phyloP scores from a whole-genome alignment of 2,329 filamentous ascomycete species.

The Lojkania enalia region DNA sequence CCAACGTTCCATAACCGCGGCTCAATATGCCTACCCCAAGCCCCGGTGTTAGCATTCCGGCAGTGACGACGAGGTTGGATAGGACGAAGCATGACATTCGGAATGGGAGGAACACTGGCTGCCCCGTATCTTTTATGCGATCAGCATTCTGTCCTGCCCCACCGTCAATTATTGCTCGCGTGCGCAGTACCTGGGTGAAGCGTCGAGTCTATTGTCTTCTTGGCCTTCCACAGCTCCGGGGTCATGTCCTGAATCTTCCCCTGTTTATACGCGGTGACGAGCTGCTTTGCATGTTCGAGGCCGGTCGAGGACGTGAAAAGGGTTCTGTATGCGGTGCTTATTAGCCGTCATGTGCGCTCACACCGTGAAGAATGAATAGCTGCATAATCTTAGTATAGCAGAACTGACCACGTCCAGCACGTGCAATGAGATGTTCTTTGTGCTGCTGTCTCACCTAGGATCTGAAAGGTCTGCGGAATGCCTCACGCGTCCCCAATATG shows the following conservation, averaged over 20 bases:
- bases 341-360: constrained; percentile 18
- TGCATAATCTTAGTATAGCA: constrained; percentile 35
- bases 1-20: constrained; percentile 5
- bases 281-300: constrained; percentile 81
- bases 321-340: constrained; percentile 62
- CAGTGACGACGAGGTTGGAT: constrained; percentile 92
- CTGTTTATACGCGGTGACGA: constrained; percentile 84
- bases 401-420: constrained; percentile 43
- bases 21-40: constrained; percentile 61
- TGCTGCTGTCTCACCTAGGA: constrained; percentile 73
- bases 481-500: constrained; percentile 92
- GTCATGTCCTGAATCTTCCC: constrained; percentile 81
- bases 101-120: constrained; percentile 90
- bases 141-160: constrained; percentile 18
- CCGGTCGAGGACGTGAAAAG: constrained; percentile 77
- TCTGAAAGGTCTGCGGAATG: constrained; percentile 90
- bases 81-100: constrained; percentile 96
- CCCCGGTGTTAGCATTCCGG: constrained; percentile 93
- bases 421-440: constrained; percentile 17
- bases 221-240: constrained; percentile 88
- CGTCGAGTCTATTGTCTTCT: constrained; percentile 96
- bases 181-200: constrained; percentile 78
- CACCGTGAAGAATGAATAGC: no score
- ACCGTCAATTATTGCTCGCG: constrained; percentile 7
- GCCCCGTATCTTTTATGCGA: constrained; percentile 72